These are phyloP conservation scores for Allomyces macrogynus DNA, from an alignment of 192 early-diverging fungal species.

Conservation along the genomic window DNA sequence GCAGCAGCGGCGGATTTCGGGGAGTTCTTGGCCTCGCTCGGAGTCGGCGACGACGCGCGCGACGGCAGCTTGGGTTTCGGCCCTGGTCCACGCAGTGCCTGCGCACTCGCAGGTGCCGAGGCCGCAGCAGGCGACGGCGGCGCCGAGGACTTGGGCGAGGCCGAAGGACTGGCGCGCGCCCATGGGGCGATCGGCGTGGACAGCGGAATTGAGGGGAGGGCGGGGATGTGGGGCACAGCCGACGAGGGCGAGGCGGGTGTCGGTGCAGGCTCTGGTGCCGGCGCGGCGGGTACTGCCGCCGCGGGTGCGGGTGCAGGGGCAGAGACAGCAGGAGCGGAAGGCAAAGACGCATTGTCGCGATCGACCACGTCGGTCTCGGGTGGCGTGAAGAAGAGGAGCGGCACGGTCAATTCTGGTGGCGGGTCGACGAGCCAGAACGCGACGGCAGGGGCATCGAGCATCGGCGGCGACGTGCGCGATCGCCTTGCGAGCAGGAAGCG, in stretches of 20 bases:
- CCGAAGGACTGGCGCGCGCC: neutral
- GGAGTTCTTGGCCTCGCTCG: no score
- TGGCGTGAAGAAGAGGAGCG: no score
- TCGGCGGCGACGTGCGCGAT: no score
- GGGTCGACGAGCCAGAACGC: no score
- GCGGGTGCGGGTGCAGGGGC: neutral
- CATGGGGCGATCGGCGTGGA: neutral
- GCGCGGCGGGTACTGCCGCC: neutral
- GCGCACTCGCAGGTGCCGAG: neutral
- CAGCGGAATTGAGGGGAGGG: neutral
- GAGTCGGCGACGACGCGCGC: no score
- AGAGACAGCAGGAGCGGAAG: neutral
- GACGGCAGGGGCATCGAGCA: no score
- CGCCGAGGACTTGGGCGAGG: neutral
- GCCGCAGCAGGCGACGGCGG: neutral
- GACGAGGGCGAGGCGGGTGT: neutral
- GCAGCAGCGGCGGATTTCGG: neutral
- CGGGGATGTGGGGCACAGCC: neutral
- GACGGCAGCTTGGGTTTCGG: no score
- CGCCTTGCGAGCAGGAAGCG: no score
- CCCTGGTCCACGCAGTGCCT: neutral
- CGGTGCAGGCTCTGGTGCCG: neutral
- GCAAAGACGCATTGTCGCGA: no score
- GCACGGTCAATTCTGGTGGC: no score
- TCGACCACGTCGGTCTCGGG: no score